A percentile compares a stretch with the other conserved stretches of the same genome.
Conservation (phyloP, 129 eudicot genomes). For the Escallonia herrerae region DNA sequence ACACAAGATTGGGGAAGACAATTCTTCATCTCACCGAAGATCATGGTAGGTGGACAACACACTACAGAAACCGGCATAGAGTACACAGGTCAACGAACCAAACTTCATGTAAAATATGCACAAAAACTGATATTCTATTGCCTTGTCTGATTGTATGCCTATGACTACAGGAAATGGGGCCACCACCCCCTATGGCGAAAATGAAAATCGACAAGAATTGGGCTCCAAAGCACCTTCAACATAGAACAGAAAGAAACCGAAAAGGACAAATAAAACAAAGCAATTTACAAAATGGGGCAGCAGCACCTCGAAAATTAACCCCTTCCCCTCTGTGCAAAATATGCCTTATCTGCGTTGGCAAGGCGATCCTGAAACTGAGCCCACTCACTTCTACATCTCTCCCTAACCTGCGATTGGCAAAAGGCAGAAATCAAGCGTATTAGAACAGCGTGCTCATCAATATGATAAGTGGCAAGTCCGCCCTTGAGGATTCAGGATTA, state of each 20-base stretch:
- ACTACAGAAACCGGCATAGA: too few species aligned
- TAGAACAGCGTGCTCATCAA: not conserved
- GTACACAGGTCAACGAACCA: not conserved
- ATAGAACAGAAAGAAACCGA: slow-evolving; percentile 11
- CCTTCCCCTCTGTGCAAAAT: slow-evolving; percentile 41
- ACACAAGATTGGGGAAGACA: too few species aligned
- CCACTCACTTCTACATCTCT: slow-evolving; percentile 81
- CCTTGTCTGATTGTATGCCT: slow-evolving; percentile 13
- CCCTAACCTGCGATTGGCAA: slow-evolving; percentile 47
- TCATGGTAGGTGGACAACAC: too few species aligned
- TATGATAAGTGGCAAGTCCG: not conserved
- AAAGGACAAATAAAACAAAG: slow-evolving; percentile 18
- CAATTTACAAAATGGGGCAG: slow-evolving; percentile 46
- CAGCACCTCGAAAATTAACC: slow-evolving; percentile 9
- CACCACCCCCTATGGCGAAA: slow-evolving; percentile 21
- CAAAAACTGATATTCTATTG: slow-evolving; percentile 21
- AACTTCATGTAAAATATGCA: slow-evolving; percentile 23
- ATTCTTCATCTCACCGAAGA: too few species aligned
- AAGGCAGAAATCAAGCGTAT: not conserved
- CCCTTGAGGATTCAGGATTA: not conserved
- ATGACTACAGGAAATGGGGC: slow-evolving; percentile 28
- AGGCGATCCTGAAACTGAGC: slow-evolving; percentile 75
- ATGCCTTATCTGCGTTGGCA: slow-evolving; percentile 66
- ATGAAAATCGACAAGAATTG: slow-evolving; percentile 7
- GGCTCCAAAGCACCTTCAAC: slow-evolving; percentile 19